A percentile compares a stretch with the other conserved stretches of the same genome.
phyloP scores from a whole-genome alignment of 768 basidiomycete genomes.

The Russula griseocarnosa region DNA sequence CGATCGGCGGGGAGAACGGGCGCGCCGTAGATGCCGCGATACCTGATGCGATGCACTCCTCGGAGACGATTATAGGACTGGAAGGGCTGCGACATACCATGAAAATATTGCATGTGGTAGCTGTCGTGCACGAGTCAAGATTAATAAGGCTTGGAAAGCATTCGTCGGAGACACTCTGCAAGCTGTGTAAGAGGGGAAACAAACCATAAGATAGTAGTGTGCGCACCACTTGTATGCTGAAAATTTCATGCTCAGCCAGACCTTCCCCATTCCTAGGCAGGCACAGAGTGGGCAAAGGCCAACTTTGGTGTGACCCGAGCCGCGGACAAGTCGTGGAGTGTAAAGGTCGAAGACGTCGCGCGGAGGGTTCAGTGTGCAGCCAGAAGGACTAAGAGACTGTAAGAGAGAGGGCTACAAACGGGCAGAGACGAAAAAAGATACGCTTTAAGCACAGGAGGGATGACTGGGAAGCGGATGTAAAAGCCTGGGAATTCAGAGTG shows the following conservation, averaged over 20 bases:
- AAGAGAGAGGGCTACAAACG: neutral
- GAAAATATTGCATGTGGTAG: slow-evolving; percentile 79
- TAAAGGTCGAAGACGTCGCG: slow-evolving; percentile 64
- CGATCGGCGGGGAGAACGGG: slow-evolving; percentile 74
- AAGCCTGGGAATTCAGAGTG: slow-evolving; percentile 53
- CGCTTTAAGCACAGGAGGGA: slow-evolving; percentile 33
- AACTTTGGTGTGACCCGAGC: slow-evolving; percentile 61
- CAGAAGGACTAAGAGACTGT: slow-evolving; percentile 27
- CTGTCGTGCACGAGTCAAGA: slow-evolving; percentile 35
- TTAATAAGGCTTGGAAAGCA: neutral
- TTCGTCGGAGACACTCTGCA: slow-evolving; percentile 10
- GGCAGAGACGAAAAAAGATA: neutral
- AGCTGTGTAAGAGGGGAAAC: neutral
- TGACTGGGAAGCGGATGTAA: slow-evolving; percentile 67
- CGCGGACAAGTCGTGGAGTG: slow-evolving; percentile 72
- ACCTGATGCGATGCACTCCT: slow-evolving; percentile 40
- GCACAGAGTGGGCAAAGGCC: slow-evolving; percentile 77
- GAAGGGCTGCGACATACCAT: slow-evolving; percentile 46
- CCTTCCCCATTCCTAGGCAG: slow-evolving; percentile 61
- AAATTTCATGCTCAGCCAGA: slow-evolving; percentile 76
- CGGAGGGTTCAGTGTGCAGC: slow-evolving; percentile 57
- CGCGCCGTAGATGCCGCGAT: slow-evolving; percentile 63
- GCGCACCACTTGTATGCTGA: slow-evolving; percentile 78
- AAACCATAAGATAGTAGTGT: neutral
- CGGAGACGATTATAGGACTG: neutral